phyloP scores from a whole-genome alignment of 1,284 basidiomycete genomes.

The Rhodotorula sp. region DNA sequence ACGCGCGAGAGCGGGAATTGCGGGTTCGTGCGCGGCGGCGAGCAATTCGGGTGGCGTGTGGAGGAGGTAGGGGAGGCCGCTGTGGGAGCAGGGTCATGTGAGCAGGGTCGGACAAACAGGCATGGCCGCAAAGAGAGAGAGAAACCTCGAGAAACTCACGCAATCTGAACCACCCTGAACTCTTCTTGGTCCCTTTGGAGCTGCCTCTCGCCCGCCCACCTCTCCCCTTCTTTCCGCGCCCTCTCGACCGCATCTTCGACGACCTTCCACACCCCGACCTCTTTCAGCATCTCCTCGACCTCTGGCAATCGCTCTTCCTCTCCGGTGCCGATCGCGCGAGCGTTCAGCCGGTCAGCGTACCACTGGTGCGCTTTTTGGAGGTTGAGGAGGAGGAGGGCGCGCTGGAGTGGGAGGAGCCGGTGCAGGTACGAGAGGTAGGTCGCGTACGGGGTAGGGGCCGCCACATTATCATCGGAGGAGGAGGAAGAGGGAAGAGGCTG shows the following conservation, averaged over 20 bases:
- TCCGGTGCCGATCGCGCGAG: neutral
- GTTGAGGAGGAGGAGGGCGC: constrained; percentile 37
- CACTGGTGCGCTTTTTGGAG: constrained; percentile 36
- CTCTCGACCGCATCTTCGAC: constrained; percentile 13
- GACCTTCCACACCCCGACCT: constrained; percentile 26
- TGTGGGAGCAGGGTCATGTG: neutral
- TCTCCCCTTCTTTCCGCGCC: neutral
- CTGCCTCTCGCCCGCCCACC: neutral
- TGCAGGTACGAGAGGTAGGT: constrained; percentile 26
- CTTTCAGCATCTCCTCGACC: constrained; percentile 12
- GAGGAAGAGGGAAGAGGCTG: neutral
- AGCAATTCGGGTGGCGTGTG: constrained; percentile 5
- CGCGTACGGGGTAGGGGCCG: constrained; percentile 6
- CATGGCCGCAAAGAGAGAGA: too few relatives aligned
- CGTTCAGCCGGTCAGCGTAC: neutral
- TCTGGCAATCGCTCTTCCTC: neutral
- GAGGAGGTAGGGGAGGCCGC: constrained; percentile 35
- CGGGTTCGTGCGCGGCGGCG: neutral
- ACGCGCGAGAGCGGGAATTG: neutral
- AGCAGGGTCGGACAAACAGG: too few relatives aligned
- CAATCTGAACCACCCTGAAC: constrained; percentile 30
- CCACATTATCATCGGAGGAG: neutral
- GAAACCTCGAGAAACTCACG: constrained; percentile 17
- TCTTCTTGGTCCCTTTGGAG: neutral
- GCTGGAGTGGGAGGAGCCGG: constrained; percentile 33